phyloP scores from a whole-genome alignment of 352 stramenopile species.

The Blastocystis sp. region DNA sequence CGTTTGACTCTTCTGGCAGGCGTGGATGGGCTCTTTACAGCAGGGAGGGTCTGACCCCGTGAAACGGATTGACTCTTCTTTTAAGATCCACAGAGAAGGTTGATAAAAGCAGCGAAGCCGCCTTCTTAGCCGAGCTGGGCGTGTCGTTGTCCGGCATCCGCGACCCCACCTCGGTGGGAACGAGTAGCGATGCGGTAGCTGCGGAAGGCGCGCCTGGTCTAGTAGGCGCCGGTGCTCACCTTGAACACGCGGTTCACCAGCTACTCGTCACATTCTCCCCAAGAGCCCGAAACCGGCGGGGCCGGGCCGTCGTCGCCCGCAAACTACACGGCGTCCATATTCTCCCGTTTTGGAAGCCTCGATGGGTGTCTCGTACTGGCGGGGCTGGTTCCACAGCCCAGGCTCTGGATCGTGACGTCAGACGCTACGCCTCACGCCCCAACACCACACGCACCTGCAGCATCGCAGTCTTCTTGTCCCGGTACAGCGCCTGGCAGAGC shows the following conservation, averaged over 20 bases:
- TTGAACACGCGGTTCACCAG: conserved; percentile 48
- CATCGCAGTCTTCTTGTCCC: conserved; percentile 65
- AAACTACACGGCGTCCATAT: too few species aligned
- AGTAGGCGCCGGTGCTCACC: conserved; percentile 24
- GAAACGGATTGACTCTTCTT: background rate
- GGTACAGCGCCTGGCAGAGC: conserved; percentile 44
- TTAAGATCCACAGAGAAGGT: background rate
- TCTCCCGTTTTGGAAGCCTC: too few species aligned
- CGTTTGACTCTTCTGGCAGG: background rate
- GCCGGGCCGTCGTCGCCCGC: too few species aligned
- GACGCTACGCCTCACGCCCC: background rate
- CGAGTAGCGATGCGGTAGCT: background rate
- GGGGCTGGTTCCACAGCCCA: conserved; percentile 48
- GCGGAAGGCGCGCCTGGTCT: conserved; percentile 35
- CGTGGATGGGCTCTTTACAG: too few species aligned
- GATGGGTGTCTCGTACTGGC: conserved; percentile 10
- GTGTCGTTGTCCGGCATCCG: background rate
- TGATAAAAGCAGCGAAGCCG: too few species aligned
- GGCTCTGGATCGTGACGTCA: conserved; percentile 64
- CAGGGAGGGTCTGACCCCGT: background rate
- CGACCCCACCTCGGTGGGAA: conserved; percentile 57
- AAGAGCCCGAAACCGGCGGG: too few species aligned
- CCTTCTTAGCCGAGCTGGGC: background rate
- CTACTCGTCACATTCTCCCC: background rate
- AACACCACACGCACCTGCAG: background rate